A percentile compares a stretch with the other conserved stretches of the same genome.
Evolutionary conservation across 2,329 filamentous ascomycete species (phyloP).

Genomic region (Phialemoniopsis sp.): DNA sequence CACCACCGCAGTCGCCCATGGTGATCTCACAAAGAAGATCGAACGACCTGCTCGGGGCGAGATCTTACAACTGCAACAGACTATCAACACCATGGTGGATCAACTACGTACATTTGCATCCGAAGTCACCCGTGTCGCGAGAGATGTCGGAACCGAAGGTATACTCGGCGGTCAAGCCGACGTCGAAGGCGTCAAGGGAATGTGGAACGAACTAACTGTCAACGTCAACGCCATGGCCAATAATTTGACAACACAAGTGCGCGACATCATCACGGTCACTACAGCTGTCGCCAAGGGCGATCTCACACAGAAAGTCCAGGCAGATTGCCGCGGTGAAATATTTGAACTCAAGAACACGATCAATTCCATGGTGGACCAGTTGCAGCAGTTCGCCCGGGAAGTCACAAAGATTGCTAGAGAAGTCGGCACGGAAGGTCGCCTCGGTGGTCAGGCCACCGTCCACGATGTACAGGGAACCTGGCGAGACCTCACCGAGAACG

Average conservation of each 20-base stretch:
- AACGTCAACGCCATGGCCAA: constrained; percentile 88
- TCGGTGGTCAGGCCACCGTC: constrained; percentile 92
- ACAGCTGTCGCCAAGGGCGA: constrained; percentile 77
- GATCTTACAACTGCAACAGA: constrained; percentile 78
- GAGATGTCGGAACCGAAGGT: constrained; percentile 81
- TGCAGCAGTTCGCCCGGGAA: constrained; percentile 94
- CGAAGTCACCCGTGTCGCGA: constrained; percentile 77
- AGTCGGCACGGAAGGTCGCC: constrained; percentile 90
- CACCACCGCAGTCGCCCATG: constrained; percentile 77
- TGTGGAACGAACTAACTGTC: constrained; percentile 84
- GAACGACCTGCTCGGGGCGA: constrained; percentile 76
- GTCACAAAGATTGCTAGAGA: constrained; percentile 95
- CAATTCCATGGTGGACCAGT: constrained; percentile 98
- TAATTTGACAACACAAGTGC: constrained; percentile 82
- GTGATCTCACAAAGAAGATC: constrained; percentile 81
- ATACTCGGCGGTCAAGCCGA: constrained; percentile 79
- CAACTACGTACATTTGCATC: constrained; percentile 80
- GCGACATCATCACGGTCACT: constrained; percentile 85
- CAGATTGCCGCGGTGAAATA: constrained; percentile 87
- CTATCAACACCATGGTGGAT: constrained; percentile 87
- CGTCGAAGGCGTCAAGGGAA: constrained; percentile 79
- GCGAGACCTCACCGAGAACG: constrained; percentile 91
- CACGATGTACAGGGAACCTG: constrained; percentile 97
- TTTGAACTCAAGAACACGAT: constrained; percentile 95
- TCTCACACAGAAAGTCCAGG: constrained; percentile 93